These are phyloP conservation scores for Dactylonectria macrodidyma DNA, from an alignment of 2,329 filamentous ascomycete species.

Conservation along the genomic window DNA sequence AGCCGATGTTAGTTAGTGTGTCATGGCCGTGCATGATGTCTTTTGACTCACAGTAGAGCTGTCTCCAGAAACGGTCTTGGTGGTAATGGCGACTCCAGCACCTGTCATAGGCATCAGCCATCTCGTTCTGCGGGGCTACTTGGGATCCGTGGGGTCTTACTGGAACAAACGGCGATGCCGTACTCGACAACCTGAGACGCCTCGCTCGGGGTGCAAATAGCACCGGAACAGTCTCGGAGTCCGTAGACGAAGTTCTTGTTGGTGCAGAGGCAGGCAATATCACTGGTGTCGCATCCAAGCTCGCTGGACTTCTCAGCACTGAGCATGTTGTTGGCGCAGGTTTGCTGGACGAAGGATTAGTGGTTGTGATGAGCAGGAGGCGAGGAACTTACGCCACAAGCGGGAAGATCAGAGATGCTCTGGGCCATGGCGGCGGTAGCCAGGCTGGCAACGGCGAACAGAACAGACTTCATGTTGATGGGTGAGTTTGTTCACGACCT, in stretches of 20 bases:
- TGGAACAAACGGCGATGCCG: conserved; percentile 56
- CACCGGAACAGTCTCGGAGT: conserved; percentile 65
- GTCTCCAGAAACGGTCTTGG: conserved; percentile 41
- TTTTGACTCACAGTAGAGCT: conserved; percentile 8
- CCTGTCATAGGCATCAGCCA: conserved; percentile 42
- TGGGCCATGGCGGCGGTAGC: conserved; percentile 60
- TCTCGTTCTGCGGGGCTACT: background rate
- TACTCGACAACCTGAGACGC: conserved; percentile 57
- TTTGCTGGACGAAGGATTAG: conserved; percentile 55
- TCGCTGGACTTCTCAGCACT: conserved; percentile 55
- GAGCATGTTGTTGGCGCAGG: conserved; percentile 67
- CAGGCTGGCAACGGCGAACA: conserved; percentile 60
- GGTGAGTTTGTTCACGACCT: conserved; percentile 37
- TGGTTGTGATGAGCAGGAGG: background rate
- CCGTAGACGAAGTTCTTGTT: conserved; percentile 64
- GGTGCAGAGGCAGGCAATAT: conserved; percentile 63
- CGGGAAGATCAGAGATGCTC: conserved; percentile 58
- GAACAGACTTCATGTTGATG: conserved; percentile 66
- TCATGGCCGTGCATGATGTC: background rate
- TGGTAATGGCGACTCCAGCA: conserved; percentile 55
- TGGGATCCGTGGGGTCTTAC: conserved; percentile 6
- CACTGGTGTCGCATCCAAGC: conserved; percentile 61
- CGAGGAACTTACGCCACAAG: conserved; percentile 66
- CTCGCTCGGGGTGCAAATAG: conserved; percentile 57
- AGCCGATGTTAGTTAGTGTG: background rate